These are phyloP conservation scores for Tuber brumale DNA, from an alignment of 495 filamentous ascomycete species.

Conservation along the genomic window DNA sequence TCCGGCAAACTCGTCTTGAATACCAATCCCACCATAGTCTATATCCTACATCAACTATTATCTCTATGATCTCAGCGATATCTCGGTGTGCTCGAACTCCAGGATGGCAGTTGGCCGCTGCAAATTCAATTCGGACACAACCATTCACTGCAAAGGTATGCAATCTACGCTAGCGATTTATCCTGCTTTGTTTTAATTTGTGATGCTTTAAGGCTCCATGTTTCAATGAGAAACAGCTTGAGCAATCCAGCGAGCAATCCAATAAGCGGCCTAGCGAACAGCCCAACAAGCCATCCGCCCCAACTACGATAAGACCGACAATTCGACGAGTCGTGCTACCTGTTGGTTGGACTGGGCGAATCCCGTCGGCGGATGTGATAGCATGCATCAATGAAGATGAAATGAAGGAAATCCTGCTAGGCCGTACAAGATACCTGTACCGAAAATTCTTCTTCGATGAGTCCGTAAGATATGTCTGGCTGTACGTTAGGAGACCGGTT, in stretches of 20 bases:
- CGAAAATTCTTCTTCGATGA: slow-evolving; percentile 2
- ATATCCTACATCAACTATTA: neutral
- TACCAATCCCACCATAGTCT: neutral
- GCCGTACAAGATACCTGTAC: neutral
- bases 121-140: neutral
- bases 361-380: neutral
- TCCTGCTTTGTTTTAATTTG: neutral
- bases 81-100: neutral
- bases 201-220: neutral
- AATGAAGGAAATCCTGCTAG: neutral
- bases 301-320: neutral
- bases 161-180: neutral
- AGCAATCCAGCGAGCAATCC: neutral
- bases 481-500: neutral
- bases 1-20: neutral
- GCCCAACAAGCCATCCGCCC: neutral
- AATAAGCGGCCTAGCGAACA: neutral
- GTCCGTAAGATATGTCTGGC: neutral
- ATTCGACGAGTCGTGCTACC: neutral
- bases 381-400: neutral
- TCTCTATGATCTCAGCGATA: neutral
- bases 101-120: neutral
- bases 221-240: neutral
- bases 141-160: neutral
- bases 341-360: neutral